Percentiles rank a stretch among this genome's conserved stretches.
Conservation (phyloP, 1,284 basidiomycete genomes). For the Megacollybia platyphylla region DNA sequence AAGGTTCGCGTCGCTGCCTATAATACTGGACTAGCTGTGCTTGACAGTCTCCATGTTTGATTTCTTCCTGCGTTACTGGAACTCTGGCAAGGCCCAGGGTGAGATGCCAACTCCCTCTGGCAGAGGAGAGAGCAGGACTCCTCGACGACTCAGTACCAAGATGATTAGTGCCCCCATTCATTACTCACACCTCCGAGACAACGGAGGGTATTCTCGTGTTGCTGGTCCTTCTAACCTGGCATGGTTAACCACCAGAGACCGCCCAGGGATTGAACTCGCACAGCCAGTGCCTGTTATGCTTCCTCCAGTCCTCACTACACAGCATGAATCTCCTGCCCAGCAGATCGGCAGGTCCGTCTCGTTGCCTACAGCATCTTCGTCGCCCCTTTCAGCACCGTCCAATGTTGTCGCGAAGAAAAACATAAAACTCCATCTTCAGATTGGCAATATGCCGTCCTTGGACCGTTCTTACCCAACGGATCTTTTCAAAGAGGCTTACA, state of each 20-base stretch:
- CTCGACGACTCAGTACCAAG: slow-evolving; percentile 10
- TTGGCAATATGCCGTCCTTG: neutral
- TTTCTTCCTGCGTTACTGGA: neutral
- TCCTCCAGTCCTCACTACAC: slow-evolving; percentile 6
- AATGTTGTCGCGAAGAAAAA: neutral
- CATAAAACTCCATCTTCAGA: slow-evolving; percentile 22
- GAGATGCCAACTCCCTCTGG: neutral
- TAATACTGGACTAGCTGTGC: neutral
- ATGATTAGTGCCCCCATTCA: slow-evolving; percentile 22
- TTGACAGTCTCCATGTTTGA: neutral
- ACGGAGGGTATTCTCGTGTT: slow-evolving; percentile 7
- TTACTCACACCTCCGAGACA: slow-evolving; percentile 13
- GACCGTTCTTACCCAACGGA: slow-evolving; percentile 11
- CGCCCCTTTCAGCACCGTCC: neutral
- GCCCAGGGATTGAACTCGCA: slow-evolving; percentile 7
- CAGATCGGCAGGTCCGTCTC: slow-evolving; percentile 15
- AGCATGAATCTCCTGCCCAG: slow-evolving; percentile 5
- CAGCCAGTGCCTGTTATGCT: slow-evolving; percentile 9
- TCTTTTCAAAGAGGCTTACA: neutral
- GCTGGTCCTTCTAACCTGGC: slow-evolving; percentile 22
- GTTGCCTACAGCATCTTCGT: slow-evolving; percentile 11
- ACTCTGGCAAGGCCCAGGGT: neutral
- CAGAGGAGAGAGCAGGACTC: neutral
- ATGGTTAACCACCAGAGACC: slow-evolving; percentile 17
- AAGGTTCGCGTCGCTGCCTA: neutral